Evolutionary conservation across 2,329 filamentous ascomycete genomes (phyloP), one percentile per base, ranked within the genome.

Genomic region (Tolypocladium guangdongense): DNA sequence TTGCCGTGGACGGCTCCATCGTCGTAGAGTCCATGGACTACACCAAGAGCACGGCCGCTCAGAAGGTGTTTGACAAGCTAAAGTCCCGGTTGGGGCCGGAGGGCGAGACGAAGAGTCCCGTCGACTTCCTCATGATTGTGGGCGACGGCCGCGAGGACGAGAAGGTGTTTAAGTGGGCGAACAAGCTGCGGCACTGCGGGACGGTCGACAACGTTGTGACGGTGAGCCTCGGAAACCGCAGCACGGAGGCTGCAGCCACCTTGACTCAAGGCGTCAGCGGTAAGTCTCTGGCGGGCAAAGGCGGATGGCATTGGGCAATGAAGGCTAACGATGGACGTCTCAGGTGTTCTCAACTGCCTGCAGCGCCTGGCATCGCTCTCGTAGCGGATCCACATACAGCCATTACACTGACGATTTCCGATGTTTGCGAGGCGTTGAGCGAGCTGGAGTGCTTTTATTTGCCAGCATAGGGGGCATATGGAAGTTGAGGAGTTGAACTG

Each of bases 131-230:
- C 54, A 83, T 96, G 73, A 88, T 96, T 7, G 82, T 91, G 36
- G 92, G 92, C 38, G 91, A 96, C 64, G 90, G 91, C 43, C 84
- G 92, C 35, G 92, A 96, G 61, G 93, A 97, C 59, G 92, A 97
- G 66, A 87, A 89, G 61, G 87, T 96, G 22, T 97, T 96, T 73
- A 85, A 85, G 57, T 97, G 93, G 92, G 93, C 92, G 20, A 96
- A 96, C 70, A 77, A 82, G 49, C 73, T 96, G 12, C 77, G 77
- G 24, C 76, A 78, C 3, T 71, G 78, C 10, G 77, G 78, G 20
- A 71, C 72, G 2, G 77, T 90, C 45, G 71, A 83, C 50, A 78
- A 89, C 53, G 88, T 93, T 4, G 83, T 87, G 57, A 96, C 91
- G 2, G 90, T 96, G 24, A 95, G 88, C 58, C 74, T 97, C 37